These are phyloP conservation scores for Crithidia expoeki DNA, from an alignment of 208 protist species.

Conservation along the genomic window DNA sequence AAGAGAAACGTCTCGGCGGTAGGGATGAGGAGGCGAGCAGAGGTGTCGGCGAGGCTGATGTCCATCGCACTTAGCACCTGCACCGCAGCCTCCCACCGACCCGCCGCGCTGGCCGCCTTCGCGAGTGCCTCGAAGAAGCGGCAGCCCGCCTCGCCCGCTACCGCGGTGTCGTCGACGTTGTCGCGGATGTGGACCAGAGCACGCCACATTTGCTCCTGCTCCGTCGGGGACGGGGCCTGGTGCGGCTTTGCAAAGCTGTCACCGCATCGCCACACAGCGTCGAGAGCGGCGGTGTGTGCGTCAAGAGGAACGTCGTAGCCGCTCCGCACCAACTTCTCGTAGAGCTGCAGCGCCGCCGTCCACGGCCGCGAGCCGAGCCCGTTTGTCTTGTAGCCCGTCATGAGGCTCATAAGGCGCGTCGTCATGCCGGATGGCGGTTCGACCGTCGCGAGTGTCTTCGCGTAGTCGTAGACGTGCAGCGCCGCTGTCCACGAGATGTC, in stretches of 20 bases:
- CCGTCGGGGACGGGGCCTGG: conserved; percentile 13
- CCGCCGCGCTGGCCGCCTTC: conserved; percentile 61
- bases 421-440: conserved; percentile 70
- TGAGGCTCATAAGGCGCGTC: conserved; percentile 70
- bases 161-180: conserved; percentile 30
- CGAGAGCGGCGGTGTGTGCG: conserved; percentile 74
- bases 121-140: conserved; percentile 75
- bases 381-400: conserved; percentile 77
- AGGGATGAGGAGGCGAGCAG: conserved; percentile 67
- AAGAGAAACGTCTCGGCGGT: conserved; percentile 77
- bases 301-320: conserved; percentile 63
- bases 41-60: conserved; percentile 31
- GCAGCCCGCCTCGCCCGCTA: conserved; percentile 77
- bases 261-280: conserved; percentile 81
- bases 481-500: conserved; percentile 75
- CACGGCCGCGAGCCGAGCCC: conserved; percentile 77
- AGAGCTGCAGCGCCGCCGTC: conserved; percentile 57
- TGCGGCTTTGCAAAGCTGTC: conserved; percentile 66
- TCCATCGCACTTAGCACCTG: conserved; percentile 61
- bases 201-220: conserved; percentile 41
- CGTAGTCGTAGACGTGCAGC: conserved; percentile 56
- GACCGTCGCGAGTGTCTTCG: conserved; percentile 21
- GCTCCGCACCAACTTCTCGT: conserved; percentile 40
- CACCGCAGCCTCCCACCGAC: conserved; percentile 60
- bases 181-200: conserved; percentile 37